Percentiles rank a stretch among this genome's conserved stretches.
Evolutionary conservation across 2,329 filamentous ascomycete species (phyloP).

Genomic region (Apiospora koreana): DNA sequence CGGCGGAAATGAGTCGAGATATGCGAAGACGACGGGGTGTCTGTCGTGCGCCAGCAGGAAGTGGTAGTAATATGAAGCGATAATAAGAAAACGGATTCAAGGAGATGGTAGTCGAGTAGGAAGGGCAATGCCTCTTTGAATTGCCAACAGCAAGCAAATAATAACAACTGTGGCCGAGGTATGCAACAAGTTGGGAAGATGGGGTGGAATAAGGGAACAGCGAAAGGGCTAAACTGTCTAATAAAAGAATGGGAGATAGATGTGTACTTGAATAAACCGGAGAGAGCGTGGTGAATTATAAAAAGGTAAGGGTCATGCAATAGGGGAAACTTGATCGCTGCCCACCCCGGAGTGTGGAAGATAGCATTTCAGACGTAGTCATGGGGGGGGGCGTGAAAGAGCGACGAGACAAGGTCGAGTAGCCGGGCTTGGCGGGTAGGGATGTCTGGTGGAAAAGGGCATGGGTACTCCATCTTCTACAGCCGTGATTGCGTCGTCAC

Average conservation of each 20-base stretch:
- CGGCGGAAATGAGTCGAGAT: not conserved
- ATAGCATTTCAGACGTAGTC: constrained; percentile 6
- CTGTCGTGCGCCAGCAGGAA: not conserved
- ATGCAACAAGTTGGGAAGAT: not conserved
- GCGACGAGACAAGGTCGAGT: not conserved
- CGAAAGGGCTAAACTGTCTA: not conserved
- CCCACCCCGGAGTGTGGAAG: not conserved
- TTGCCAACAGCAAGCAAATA: not conserved
- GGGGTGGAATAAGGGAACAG: not conserved
- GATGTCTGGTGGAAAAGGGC: not conserved
- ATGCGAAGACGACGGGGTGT: not conserved
- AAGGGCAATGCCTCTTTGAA: not conserved
- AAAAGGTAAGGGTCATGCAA: not conserved
- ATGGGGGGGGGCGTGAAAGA: not conserved
- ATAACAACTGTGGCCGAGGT: constrained; percentile 1
- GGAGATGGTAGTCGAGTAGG: not conserved
- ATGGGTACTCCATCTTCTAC: constrained; percentile 2
- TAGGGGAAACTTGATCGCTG: constrained; percentile 5
- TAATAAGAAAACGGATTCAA: not conserved
- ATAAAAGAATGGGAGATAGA: constrained; percentile 1
- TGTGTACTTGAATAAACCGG: not conserved
- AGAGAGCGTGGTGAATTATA: not conserved
- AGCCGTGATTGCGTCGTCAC: constrained; percentile 2
- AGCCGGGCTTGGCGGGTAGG: constrained; percentile 1
- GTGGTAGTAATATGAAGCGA: not conserved